Conservation (phyloP, 495 filamentous ascomycete genomes). For the Lophiotrema nucula region DNA sequence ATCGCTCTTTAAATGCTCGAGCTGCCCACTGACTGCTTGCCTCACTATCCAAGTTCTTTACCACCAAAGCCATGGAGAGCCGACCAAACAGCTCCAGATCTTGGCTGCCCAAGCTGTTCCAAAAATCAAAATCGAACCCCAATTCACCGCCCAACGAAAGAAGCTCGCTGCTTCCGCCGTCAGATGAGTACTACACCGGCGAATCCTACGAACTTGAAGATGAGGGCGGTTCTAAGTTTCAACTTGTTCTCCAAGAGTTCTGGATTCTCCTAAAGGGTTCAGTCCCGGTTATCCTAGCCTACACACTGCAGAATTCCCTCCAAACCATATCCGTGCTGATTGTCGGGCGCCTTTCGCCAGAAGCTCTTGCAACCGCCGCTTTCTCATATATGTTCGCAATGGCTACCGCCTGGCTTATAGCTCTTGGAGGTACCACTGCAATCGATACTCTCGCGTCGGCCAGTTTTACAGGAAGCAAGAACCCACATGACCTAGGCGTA, state of each 20-base stretch:
- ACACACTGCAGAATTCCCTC: slow-evolving; percentile 83
- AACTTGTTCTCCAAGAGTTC: slow-evolving; percentile 60
- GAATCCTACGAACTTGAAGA: slow-evolving; percentile 39
- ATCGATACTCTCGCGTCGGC: slow-evolving; percentile 85
- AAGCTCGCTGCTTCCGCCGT: slow-evolving; percentile 33
- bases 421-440: slow-evolving; percentile 86
- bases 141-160: slow-evolving; percentile 28
- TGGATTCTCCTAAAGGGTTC: slow-evolving; percentile 66
- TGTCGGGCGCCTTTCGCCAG: slow-evolving; percentile 75
- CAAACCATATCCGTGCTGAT: slow-evolving; percentile 84
- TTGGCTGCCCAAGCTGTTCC: slow-evolving; percentile 39
- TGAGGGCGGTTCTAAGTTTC: slow-evolving; percentile 28
- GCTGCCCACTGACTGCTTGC: neutral
- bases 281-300: slow-evolving; percentile 81
- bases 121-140: slow-evolving; percentile 25
- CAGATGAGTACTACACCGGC: slow-evolving; percentile 29
- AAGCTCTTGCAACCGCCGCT: slow-evolving; percentile 77
- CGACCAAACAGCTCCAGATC: slow-evolving; percentile 32
- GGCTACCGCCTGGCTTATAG: slow-evolving; percentile 88
- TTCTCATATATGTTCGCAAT: slow-evolving; percentile 95
- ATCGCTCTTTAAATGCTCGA: neutral
- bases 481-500: slow-evolving; percentile 79
- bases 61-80: slow-evolving; percentile 37
- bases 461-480: slow-evolving; percentile 79
- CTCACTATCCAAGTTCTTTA: neutral